These are phyloP conservation scores for Rheum nobile DNA, from an alignment of 148 eudicot species.

Conservation along the genomic window DNA sequence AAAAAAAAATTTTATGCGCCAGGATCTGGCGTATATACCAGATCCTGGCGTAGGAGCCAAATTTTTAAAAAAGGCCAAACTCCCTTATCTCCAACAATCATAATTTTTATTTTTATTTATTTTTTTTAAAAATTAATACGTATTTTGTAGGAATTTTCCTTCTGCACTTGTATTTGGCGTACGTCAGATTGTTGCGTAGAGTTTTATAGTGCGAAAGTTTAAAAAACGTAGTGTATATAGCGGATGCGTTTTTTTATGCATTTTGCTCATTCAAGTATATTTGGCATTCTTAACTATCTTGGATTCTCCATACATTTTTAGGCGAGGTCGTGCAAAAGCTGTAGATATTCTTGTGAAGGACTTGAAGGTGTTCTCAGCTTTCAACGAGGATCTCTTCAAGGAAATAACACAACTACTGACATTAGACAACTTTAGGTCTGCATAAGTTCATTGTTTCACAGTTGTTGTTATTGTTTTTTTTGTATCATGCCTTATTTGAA, in stretches of 20 bases:
- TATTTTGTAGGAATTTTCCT: no score
- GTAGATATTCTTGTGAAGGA: conserved; percentile 79
- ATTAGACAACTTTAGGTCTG: conserved; percentile 71
- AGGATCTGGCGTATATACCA: no score
- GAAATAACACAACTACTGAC: conserved; percentile 69
- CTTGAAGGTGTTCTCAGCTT: conserved; percentile 76
- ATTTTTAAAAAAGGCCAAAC: no score
- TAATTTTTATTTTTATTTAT: no score
- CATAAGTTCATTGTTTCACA: background rate
- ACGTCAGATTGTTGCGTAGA: no score
- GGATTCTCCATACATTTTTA: conserved; percentile 12
- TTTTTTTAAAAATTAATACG: no score
- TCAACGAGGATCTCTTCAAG: conserved; percentile 71
- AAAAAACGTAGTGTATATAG: no score
- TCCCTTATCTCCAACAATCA: no score
- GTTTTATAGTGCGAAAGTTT: no score
- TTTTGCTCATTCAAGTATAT: background rate
- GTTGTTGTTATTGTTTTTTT: background rate
- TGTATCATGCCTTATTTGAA: background rate
- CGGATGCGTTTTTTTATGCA: background rate
- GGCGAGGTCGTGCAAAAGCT: conserved; percentile 64
- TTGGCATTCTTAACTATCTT: background rate
- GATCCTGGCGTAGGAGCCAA: no score
- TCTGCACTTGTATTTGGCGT: no score
- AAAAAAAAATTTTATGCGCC: no score